Conservation (phyloP, 2,329 filamentous ascomycete genomes). For the Phialophora verrucosa region DNA sequence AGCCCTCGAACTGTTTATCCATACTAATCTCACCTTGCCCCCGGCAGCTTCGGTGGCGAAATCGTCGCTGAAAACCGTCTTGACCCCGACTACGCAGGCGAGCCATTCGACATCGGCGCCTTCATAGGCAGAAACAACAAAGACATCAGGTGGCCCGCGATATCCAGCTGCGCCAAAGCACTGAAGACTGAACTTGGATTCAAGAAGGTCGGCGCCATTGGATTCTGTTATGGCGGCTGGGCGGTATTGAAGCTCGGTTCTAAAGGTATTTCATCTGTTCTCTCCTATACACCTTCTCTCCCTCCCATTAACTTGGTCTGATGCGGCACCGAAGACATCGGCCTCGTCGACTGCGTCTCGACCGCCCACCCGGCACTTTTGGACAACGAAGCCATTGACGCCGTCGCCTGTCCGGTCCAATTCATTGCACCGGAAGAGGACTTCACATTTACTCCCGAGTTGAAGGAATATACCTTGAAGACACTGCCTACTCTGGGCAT, state of each 20-base stretch:
- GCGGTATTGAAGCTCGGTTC: conserved; percentile 55
- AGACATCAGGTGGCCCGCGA: conserved; percentile 47
- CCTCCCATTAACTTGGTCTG: not conserved
- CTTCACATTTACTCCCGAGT: conserved; percentile 49
- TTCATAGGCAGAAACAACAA: conserved; percentile 23
- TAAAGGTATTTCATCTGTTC: conserved; percentile 26
- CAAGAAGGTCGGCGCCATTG: conserved; percentile 53
- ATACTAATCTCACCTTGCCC: not conserved
- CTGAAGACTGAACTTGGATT: conserved; percentile 47
- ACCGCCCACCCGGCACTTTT: conserved; percentile 55
- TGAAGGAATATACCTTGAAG: conserved; percentile 54
- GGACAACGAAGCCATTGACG: conserved; percentile 54
- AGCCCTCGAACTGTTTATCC: not conserved
- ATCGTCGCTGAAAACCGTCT: conserved; percentile 43
- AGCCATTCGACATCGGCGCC: conserved; percentile 47
- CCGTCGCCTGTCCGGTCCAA: conserved; percentile 56
- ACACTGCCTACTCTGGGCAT: conserved; percentile 49
- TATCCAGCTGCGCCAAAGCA: conserved; percentile 46
- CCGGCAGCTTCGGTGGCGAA: conserved; percentile 45
- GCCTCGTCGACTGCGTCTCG: conserved; percentile 55
- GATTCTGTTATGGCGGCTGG: conserved; percentile 43
- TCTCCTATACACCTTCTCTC: not conserved
- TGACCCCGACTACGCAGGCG: conserved; percentile 37
- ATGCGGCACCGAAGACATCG: conserved; percentile 33
- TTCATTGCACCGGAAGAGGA: conserved; percentile 60